phyloP scores from a whole-genome alignment of 2,329 filamentous ascomycete genomes.

The Curvularia sp. region DNA sequence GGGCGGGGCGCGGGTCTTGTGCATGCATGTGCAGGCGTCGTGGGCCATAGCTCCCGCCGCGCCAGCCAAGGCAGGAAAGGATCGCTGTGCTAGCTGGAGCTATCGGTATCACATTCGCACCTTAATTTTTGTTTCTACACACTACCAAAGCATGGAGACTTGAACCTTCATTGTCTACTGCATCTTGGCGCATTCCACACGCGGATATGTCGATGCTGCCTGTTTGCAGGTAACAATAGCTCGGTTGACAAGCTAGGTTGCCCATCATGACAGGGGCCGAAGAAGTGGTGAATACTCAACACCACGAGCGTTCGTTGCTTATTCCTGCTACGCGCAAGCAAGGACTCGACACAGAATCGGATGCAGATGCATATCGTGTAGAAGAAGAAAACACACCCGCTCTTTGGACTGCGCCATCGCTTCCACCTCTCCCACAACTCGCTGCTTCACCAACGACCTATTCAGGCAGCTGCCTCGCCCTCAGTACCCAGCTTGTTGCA shows the following conservation, averaged over 20 bases:
- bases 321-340: not conserved
- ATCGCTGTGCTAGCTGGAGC: not conserved
- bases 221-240: not conserved
- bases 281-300: conserved; percentile 1
- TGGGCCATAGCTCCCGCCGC: conserved; percentile 28
- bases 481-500: conserved; percentile 42
- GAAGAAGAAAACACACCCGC: not conserved
- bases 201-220: not conserved
- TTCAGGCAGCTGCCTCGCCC: conserved; percentile 47
- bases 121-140: not conserved
- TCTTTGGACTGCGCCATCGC: not conserved
- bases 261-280: not conserved
- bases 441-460: conserved; percentile 30
- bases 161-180: not conserved
- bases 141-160: not conserved
- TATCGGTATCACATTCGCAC: not conserved
- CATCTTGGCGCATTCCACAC: not conserved
- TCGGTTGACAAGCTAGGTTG: not conserved
- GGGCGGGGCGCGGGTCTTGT: conserved; percentile 18
- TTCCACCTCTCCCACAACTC: conserved; percentile 24
- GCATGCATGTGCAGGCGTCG: conserved; percentile 17
- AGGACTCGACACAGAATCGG: not conserved
- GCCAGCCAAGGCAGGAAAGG: conserved; percentile 1
- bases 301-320: not conserved
- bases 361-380: not conserved